These are phyloP conservation scores for Stagonosporopsis rhizophila DNA, from an alignment of 2,329 filamentous ascomycete genomes.

Conservation along the genomic window DNA sequence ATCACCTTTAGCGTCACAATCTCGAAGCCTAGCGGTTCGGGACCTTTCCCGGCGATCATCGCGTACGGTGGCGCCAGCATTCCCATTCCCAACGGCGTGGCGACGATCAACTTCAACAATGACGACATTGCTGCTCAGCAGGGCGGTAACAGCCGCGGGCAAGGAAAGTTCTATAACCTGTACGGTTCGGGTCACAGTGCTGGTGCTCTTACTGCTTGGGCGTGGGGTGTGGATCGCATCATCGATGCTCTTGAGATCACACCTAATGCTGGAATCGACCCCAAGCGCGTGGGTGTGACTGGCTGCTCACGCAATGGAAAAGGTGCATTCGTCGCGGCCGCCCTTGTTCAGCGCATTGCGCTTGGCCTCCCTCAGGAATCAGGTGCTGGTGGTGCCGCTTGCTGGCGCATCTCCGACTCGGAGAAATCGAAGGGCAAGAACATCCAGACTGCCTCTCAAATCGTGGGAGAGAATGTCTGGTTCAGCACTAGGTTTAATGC, in stretches of 20 bases:
- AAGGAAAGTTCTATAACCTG: slow-evolving; percentile 66
- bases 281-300: slow-evolving; percentile 59
- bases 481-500: slow-evolving; percentile 64
- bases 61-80: slow-evolving; percentile 63
- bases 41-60: slow-evolving; percentile 65
- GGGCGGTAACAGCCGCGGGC: slow-evolving; percentile 56
- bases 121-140: slow-evolving; percentile 63
- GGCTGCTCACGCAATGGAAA: slow-evolving; percentile 71
- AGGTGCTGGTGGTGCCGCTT: slow-evolving; percentile 66
- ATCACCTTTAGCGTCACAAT: slow-evolving; percentile 49
- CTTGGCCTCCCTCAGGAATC: slow-evolving; percentile 69
- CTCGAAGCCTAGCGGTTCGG: slow-evolving; percentile 51
- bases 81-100: slow-evolving; percentile 62
- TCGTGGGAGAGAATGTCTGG: slow-evolving; percentile 69
- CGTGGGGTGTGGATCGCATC: slow-evolving; percentile 67
- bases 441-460: slow-evolving; percentile 67
- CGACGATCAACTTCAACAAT: slow-evolving; percentile 66
- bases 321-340: slow-evolving; percentile 67
- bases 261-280: slow-evolving; percentile 54
- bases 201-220: slow-evolving; percentile 67
- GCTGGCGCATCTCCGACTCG: slow-evolving; percentile 60
- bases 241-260: slow-evolving; percentile 65
- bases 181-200: slow-evolving; percentile 64
- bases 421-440: slow-evolving; percentile 62
- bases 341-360: slow-evolving; percentile 65